Evolutionary conservation across 2,329 filamentous ascomycete genomes (phyloP).

Genomic region (Phoma sp.): DNA sequence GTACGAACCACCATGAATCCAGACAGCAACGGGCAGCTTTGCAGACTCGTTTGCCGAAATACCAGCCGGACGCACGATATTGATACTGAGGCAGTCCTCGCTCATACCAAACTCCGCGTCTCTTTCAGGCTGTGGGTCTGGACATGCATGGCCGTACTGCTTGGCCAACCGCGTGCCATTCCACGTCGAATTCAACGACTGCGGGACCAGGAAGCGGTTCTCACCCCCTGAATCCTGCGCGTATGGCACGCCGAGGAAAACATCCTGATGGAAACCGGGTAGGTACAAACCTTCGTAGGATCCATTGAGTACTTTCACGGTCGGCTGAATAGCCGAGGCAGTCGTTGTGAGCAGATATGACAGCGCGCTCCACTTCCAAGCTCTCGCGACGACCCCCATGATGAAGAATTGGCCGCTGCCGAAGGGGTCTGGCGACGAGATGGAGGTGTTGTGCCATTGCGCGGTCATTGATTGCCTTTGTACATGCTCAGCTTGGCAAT

Average conservation of each 20-base stretch:
- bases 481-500: conserved; percentile 11
- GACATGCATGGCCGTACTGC: conserved; percentile 51
- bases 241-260: conserved; percentile 61
- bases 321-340: conserved; percentile 27
- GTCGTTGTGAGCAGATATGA: conserved; percentile 21
- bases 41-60: conserved; percentile 41
- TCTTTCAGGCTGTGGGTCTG: conserved; percentile 37
- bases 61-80: conserved; percentile 63
- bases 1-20: conserved; percentile 62
- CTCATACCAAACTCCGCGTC: conserved; percentile 47
- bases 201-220: conserved; percentile 61
- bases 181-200: conserved; percentile 56
- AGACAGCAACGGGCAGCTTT: conserved; percentile 64
- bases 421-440: not conserved
- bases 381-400: conserved; percentile 25
- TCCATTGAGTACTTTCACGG: conserved; percentile 42
- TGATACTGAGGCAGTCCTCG: conserved; percentile 69
- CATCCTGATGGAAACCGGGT: conserved; percentile 51
- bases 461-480: conserved; percentile 14
- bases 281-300: conserved; percentile 45
- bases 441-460: not conserved
- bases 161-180: conserved; percentile 49
- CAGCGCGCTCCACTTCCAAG: conserved; percentile 26
- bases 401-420: not conserved
- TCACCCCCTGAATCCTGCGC: conserved; percentile 61